Evolutionary conservation across 78 protist species (phyloP).

Genomic region (Anaeramoeba ignava): DNA sequence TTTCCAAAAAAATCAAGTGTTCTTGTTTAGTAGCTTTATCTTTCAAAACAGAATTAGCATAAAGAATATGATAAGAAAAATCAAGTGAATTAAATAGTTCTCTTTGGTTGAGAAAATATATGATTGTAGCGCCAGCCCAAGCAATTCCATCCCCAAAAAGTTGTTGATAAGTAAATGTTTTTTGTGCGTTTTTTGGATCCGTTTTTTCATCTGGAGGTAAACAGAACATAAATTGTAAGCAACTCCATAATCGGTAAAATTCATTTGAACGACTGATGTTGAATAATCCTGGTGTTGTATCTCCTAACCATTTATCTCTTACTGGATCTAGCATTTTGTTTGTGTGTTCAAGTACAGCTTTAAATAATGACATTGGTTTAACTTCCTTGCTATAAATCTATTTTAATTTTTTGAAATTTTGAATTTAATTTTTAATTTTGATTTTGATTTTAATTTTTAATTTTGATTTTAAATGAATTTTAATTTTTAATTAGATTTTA

Average conservation of each 20-base stretch:
- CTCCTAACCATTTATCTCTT: too few relatives aligned
- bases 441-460: too few relatives aligned
- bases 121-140: conserved; percentile 57
- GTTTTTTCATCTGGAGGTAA: conserved; percentile 12
- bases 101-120: conserved; percentile 52
- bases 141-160: conserved; percentile 65
- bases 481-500: not conserved
- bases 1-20: too few relatives aligned
- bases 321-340: conserved; percentile 33
- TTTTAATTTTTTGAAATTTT: too few relatives aligned
- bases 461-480: too few relatives aligned
- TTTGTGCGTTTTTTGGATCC: conserved; percentile 3
- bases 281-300: conserved; percentile 31
- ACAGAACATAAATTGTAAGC: conserved; percentile 44
- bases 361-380: conserved; percentile 29
- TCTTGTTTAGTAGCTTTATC: too few relatives aligned
- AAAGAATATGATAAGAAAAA: conserved; percentile 54
- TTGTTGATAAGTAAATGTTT: conserved; percentile 14
- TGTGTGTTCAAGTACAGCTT: conserved; percentile 26
- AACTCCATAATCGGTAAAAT: conserved; percentile 66
- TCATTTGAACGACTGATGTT: conserved; percentile 34
- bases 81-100: conserved; percentile 38
- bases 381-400: conserved; percentile 31
- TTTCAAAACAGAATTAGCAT: too few relatives aligned
- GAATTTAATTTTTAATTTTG: too few relatives aligned